These are phyloP conservation scores for Ambrosiella beaveri DNA, from an alignment of 2,329 filamentous ascomycete species.

Conservation along the genomic window DNA sequence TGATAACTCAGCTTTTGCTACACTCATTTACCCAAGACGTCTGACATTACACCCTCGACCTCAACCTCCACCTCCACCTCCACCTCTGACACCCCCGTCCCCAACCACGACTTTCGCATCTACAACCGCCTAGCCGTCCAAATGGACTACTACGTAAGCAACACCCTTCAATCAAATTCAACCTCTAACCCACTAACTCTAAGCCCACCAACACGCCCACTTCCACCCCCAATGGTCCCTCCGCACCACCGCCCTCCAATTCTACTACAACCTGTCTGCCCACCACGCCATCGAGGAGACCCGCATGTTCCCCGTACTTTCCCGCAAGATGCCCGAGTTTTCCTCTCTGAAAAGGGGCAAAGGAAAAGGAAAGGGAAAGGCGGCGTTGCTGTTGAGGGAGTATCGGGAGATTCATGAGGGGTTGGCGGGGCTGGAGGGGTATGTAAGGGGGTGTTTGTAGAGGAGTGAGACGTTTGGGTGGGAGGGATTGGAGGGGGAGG, in stretches of 20 bases:
- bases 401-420: conserved; percentile 66
- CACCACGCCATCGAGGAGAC: conserved; percentile 76
- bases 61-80: neutral
- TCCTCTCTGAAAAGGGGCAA: conserved; percentile 5
- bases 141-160: conserved; percentile 11
- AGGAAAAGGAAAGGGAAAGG: conserved; percentile 6
- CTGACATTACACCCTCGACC: neutral
- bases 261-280: conserved; percentile 50
- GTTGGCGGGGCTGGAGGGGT: conserved; percentile 48
- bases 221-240: conserved; percentile 63
- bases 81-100: neutral
- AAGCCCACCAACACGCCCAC: conserved; percentile 44
- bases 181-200: conserved; percentile 1
- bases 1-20: no score
- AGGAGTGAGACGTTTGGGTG: conserved; percentile 41
- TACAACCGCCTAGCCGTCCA: conserved; percentile 6
- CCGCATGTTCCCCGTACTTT: conserved; percentile 64
- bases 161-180: neutral
- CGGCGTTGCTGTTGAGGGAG: conserved; percentile 46
- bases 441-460: conserved; percentile 40
- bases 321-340: conserved; percentile 65
- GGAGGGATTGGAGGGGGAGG: conserved; percentile 35
- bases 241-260: conserved; percentile 47
- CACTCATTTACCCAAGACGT: no score
- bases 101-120: conserved; percentile 3